Evolutionary conservation across 768 basidiomycete genomes (phyloP).

Genomic region (Suillus variegatus): DNA sequence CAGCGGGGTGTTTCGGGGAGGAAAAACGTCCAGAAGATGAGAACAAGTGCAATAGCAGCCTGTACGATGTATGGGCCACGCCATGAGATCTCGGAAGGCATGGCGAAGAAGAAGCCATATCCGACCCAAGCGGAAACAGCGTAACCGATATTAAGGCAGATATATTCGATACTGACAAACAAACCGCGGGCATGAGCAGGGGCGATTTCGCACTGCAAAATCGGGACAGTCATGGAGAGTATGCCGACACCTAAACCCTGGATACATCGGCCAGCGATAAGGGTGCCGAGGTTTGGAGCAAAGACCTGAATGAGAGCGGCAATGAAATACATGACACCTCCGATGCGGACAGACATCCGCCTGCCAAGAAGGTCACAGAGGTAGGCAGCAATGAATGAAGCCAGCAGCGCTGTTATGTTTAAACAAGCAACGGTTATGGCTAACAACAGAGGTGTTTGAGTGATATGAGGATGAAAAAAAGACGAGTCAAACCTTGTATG

Average conservation of each 20-base stretch:
- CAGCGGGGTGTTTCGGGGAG: conserved; percentile 57
- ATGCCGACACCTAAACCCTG: conserved; percentile 53
- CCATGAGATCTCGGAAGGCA: conserved; percentile 52
- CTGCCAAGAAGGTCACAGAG: conserved; percentile 52
- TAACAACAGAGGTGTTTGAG: conserved; percentile 18
- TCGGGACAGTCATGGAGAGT: conserved; percentile 51
- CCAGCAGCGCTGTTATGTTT: conserved; percentile 50
- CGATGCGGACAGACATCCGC: conserved; percentile 50
- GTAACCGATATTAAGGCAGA: conserved; percentile 53
- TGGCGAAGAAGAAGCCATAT: conserved; percentile 49
- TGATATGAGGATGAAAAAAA: background rate
- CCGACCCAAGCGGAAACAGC: conserved; percentile 51
- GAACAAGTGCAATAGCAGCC: conserved; percentile 47
- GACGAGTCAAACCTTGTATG: conserved; percentile 39
- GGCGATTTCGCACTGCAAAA: conserved; percentile 51
- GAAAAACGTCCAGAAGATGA: conserved; percentile 48
- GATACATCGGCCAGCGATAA: conserved; percentile 45
- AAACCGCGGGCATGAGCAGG: conserved; percentile 50
- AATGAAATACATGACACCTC: conserved; percentile 49
- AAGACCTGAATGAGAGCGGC: conserved; percentile 53
- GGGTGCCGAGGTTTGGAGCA: conserved; percentile 42
- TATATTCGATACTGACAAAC: conserved; percentile 54
- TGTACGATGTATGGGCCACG: conserved; percentile 57
- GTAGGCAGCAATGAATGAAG: conserved; percentile 48
- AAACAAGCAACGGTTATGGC: conserved; percentile 52